Evolutionary conservation across 2,329 filamentous ascomycete species (phyloP).

Genomic region (Volutella citrinella): DNA sequence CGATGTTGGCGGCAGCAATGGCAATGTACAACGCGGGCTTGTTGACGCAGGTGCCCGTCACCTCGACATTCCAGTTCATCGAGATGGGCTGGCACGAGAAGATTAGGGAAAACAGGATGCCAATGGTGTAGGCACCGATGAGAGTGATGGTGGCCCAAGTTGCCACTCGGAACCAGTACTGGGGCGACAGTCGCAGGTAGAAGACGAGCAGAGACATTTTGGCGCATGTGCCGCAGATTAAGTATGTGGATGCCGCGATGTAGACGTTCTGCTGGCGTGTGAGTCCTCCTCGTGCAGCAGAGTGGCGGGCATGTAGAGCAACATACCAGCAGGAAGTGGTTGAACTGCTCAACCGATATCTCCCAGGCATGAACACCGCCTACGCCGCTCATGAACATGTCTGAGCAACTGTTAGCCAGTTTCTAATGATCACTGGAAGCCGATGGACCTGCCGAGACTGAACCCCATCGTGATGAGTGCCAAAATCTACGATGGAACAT

Average conservation of each 20-base stretch:
- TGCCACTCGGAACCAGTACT: slow-evolving; percentile 29
- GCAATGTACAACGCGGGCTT: slow-evolving; percentile 46
- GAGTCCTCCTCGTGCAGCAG: neutral
- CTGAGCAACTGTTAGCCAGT: slow-evolving; percentile 8
- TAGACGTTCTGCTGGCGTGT: slow-evolving; percentile 21
- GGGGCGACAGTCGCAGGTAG: slow-evolving; percentile 35
- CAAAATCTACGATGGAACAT: slow-evolving; percentile 6
- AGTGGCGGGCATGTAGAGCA: rapidly evolving
- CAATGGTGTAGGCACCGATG: slow-evolving; percentile 29
- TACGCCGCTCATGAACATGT: slow-evolving; percentile 24
- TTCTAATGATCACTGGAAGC: neutral
- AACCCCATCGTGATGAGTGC: slow-evolving; percentile 16
- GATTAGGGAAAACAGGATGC: slow-evolving; percentile 32
- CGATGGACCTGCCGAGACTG: slow-evolving; percentile 18
- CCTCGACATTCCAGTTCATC: slow-evolving; percentile 27
- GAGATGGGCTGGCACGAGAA: slow-evolving; percentile 36
- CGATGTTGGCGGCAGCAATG: slow-evolving; percentile 45
- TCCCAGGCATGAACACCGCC: slow-evolving; percentile 32
- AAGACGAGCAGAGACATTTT: slow-evolving; percentile 39
- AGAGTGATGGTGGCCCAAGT: slow-evolving; percentile 29
- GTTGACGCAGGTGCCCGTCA: slow-evolving; percentile 38
- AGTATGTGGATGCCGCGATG: slow-evolving; percentile 28
- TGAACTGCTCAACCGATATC: slow-evolving; percentile 24
- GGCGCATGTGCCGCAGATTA: slow-evolving; percentile 32
- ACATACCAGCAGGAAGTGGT: slow-evolving; percentile 22